Evolutionary conservation across 2,329 filamentous ascomycete species (phyloP).

Genomic region (Ceratocystis ficicola): DNA sequence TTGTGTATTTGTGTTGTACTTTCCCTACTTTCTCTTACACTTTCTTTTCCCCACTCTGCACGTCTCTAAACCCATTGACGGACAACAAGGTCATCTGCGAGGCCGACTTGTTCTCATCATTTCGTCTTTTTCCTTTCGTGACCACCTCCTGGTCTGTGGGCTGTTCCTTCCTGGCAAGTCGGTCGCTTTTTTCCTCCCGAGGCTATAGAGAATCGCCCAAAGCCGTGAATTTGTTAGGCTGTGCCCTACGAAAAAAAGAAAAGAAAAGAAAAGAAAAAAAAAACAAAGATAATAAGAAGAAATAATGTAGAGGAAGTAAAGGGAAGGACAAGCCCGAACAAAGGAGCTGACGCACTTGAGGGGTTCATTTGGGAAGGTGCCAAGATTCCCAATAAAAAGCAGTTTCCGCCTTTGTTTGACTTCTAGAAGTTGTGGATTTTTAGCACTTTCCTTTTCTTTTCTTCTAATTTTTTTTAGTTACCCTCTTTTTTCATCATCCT

Average conservation of each 20-base stretch:
- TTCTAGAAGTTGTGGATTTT: neutral
- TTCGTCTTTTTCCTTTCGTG: neutral
- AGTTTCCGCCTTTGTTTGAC: slow-evolving; percentile 8
- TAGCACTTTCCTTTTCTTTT: slow-evolving; percentile 2
- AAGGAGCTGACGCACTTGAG: neutral
- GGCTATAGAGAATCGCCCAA: neutral
- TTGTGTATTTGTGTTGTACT: neutral
- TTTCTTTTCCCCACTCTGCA: neutral
- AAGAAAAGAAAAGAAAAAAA: neutral
- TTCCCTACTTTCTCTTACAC: neutral
- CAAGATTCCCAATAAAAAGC: neutral
- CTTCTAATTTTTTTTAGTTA: neutral
- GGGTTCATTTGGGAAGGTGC: neutral
- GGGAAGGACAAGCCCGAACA: slow-evolving; percentile 1
- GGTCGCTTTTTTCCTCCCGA: slow-evolving; percentile 6
- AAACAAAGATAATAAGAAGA: neutral
- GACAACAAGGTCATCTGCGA: neutral
- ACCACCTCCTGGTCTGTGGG: slow-evolving; percentile 4
- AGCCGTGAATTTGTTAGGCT: slow-evolving; percentile 2
- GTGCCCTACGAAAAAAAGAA: neutral
- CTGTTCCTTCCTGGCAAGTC: slow-evolving; percentile 5
- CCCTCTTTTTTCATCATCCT: neutral
- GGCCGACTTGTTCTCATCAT: slow-evolving; percentile 6
- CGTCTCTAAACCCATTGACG: neutral
- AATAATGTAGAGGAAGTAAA: neutral